A percentile compares a stretch with the other conserved stretches of the same genome.
Conservation (phyloP, 1,284 basidiomycete genomes). For the Phylloporus sp. region DNA sequence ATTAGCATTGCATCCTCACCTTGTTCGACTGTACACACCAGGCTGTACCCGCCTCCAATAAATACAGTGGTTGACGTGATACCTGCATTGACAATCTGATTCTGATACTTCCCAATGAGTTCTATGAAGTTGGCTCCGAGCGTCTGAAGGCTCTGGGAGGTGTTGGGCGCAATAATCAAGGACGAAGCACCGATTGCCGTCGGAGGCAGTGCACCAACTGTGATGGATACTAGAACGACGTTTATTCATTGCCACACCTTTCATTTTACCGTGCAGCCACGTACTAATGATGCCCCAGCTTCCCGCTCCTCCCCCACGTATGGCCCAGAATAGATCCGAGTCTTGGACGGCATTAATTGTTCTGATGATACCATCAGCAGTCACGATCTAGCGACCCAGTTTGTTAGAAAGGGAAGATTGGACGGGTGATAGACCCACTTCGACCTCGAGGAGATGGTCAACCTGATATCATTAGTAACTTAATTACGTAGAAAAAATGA, state of each 20-base stretch:
- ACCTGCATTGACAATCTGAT: constrained; percentile 13
- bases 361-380: constrained; percentile 14
- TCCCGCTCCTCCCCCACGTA: constrained; percentile 22
- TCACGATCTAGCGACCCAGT: constrained; percentile 11
- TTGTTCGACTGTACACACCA: constrained; percentile 1
- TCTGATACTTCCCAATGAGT: constrained; percentile 14
- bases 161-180: constrained; percentile 15
- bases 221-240: constrained; percentile 11
- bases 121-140: constrained; percentile 19
- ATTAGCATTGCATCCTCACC: not conserved
- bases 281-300: constrained; percentile 25
- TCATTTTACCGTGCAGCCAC: not conserved
- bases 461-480: constrained; percentile 1
- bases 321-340: constrained; percentile 24
- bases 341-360: constrained; percentile 19
- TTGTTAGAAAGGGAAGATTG: not conserved
- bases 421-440: not conserved
- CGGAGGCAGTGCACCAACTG: constrained; percentile 7
- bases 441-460: constrained; percentile 17
- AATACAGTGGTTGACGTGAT: constrained; percentile 5
- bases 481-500: not conserved
- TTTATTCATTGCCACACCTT: not conserved
- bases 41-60: not conserved
- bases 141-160: not conserved
- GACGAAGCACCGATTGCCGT: constrained; percentile 4